Evolutionary conservation across 2,329 filamentous ascomycete species (phyloP).

Genomic region (Akanthomyces muscarius): DNA sequence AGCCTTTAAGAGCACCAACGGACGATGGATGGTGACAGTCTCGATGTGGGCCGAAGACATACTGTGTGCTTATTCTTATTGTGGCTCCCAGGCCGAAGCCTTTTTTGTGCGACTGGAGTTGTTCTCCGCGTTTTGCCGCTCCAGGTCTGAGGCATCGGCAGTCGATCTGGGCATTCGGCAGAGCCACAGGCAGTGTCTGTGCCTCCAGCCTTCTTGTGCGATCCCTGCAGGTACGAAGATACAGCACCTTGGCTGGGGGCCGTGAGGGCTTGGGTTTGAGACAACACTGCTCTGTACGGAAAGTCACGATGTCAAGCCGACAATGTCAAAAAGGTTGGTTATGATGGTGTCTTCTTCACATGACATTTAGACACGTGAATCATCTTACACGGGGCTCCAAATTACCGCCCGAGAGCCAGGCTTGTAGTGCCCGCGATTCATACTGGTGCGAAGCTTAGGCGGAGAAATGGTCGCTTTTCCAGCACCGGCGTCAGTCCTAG

Average conservation of each 20-base stretch:
- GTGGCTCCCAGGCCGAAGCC: not conserved
- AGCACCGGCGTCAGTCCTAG: not conserved
- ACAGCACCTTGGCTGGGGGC: conserved; percentile 1
- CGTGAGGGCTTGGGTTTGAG: not conserved
- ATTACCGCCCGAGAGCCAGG: conserved; percentile 3
- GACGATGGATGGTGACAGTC: conserved; percentile 3
- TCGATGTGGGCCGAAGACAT: not conserved
- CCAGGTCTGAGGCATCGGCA: conserved; percentile 4
- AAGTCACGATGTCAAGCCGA: not conserved
- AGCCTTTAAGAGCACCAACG: not conserved
- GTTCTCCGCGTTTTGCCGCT: not conserved
- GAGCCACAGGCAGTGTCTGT: not conserved
- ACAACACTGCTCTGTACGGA: not conserved
- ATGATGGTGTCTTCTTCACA: not conserved
- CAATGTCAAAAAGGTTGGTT: not conserved
- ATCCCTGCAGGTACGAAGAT: conserved; percentile 9
- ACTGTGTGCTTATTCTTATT: not conserved
- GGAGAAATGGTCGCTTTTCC: not conserved
- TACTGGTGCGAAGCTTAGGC: conserved; percentile 1
- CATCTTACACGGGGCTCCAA: not conserved
- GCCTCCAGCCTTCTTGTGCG: not conserved
- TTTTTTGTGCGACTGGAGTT: not conserved
- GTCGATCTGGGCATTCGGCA: conserved; percentile 7
- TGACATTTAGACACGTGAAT: not conserved
- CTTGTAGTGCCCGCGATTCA: not conserved